Percentiles rank a stretch among this genome's conserved stretches.
These are phyloP conservation scores for Trametes meyenii DNA, from an alignment of 768 basidiomycete genomes.

Conservation along the genomic window DNA sequence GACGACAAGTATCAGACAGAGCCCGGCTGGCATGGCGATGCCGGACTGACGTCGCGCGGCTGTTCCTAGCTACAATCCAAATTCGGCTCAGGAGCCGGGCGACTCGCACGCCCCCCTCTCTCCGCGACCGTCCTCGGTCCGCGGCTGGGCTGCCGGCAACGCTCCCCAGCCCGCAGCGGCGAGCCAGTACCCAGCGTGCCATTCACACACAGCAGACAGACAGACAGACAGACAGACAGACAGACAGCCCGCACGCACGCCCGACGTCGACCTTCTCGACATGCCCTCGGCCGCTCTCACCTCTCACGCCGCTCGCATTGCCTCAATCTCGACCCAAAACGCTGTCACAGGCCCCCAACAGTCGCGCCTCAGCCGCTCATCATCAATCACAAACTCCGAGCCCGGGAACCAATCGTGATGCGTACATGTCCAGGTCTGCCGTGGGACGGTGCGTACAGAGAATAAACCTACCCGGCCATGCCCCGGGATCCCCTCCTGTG, in stretches of 20 bases:
- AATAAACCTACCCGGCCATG: background rate
- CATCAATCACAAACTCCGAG: conserved; percentile 16
- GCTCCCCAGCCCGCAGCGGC: background rate
- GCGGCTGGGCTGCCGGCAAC: background rate
- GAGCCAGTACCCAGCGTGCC: background rate
- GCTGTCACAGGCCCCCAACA: conserved; percentile 16
- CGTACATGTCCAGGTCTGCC: background rate
- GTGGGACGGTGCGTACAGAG: background rate
- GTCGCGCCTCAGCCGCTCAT: conserved; percentile 6
- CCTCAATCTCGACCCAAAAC: conserved; percentile 4
- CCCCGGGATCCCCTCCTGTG: conserved; percentile 17
- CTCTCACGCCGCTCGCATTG: background rate
- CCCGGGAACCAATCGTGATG: conserved; percentile 18
- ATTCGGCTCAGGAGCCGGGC: background rate
- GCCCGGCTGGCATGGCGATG: conserved; percentile 23
- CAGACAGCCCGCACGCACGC: background rate
- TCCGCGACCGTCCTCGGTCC: background rate
- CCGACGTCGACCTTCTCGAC: background rate
- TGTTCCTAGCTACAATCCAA: conserved; percentile 11
- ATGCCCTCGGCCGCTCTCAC: background rate
- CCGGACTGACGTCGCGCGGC: conserved; percentile 11
- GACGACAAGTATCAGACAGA: conserved; percentile 16
- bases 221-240: background rate
- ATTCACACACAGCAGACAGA: background rate
- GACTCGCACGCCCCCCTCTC: background rate